Base-by-base conservation (phyloP, 2,329 filamentous ascomycete species). In the Aspergillus hortae region DNA sequence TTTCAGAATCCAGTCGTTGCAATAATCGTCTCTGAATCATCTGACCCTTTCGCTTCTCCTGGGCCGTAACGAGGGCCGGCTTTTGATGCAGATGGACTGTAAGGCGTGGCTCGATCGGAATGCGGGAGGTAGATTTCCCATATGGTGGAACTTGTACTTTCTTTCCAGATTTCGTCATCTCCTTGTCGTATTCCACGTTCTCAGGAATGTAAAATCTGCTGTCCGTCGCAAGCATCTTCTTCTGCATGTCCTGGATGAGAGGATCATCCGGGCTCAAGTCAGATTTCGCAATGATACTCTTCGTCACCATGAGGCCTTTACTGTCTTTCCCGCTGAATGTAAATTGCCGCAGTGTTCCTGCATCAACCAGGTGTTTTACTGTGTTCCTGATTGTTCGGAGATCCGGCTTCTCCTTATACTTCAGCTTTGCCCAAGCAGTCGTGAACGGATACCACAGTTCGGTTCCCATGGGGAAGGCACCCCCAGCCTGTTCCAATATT, bases 381-480 rank as follows among this genome's bases (percentile, higher is more conserved):
- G 78, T 69, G 12, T 70, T 71, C 25, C 73, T 76, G 27, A 85
- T 65, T 1, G 82, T 84, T 35, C 76, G 73, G 33, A 74, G 69
- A 56, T 84, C 79, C 0, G 82, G 81, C 45, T 63, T 73, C 51
- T 72, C 71, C 40, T 72, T 64, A 53, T 72, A 64, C 12, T 74
- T 75, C 7, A 67, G 60, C 54, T 72, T 75, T 47, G 75, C 68
- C 81, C 82, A 86, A 14, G 75, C 67, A 2, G 76, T 75, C 12
- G 73, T 68, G 56, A 83, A 84, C 7, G 82, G 77, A 56, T 77
- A 73, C 65, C 74, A 77, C n/a, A 85, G 72, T 56, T 83, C 80
- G 42, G 71, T 71, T 21, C 80, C 76, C 35, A 78, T 74, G 2
- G 82, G 80, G 48, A 80, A 84, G 2, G 80, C 77, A 6, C 83